Evolutionary conservation across 2,329 filamentous ascomycete species (phyloP).

Genomic region (Pseudogymnoascus sp.): DNA sequence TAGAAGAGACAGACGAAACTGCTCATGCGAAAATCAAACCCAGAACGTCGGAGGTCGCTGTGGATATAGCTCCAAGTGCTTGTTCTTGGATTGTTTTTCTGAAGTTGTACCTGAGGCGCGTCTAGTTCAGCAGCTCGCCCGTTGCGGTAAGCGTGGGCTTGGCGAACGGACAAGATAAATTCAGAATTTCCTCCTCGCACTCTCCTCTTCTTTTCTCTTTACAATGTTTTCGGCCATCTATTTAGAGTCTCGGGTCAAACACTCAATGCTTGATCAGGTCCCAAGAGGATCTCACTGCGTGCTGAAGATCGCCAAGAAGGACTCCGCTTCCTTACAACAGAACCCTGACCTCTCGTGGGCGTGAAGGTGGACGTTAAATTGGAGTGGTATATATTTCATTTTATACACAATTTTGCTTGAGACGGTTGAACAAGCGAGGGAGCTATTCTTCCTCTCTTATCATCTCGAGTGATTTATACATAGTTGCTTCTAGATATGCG

Average conservation of each 20-base stretch:
- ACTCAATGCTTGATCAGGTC: slow-evolving; percentile 90
- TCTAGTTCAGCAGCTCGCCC: background rate
- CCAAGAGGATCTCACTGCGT: slow-evolving; percentile 72
- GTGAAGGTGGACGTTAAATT: slow-evolving; percentile 45
- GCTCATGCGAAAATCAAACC: background rate
- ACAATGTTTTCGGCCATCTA: slow-evolving; percentile 82
- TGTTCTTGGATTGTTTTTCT: background rate
- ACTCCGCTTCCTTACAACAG: slow-evolving; percentile 62
- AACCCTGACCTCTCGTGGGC: slow-evolving; percentile 52
- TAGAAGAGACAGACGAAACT: background rate
- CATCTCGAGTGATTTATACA: background rate
- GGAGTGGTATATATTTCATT: slow-evolving; percentile 34
- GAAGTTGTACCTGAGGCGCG: background rate
- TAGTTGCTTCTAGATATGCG: background rate
- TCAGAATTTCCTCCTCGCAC: background rate
- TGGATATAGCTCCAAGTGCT: background rate
- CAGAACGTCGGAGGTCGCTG: background rate
- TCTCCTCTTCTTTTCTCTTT: slow-evolving; percentile 36
- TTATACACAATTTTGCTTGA: slow-evolving; percentile 7
- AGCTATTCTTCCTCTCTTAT: background rate
- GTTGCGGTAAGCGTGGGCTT: background rate
- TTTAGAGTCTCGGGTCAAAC: slow-evolving; percentile 99
- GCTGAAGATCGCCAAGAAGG: slow-evolving; percentile 96
- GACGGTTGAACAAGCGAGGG: background rate
- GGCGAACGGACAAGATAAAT: background rate